phyloP scores from a whole-genome alignment of 495 filamentous ascomycete species.

The Neurospora pannonica region DNA sequence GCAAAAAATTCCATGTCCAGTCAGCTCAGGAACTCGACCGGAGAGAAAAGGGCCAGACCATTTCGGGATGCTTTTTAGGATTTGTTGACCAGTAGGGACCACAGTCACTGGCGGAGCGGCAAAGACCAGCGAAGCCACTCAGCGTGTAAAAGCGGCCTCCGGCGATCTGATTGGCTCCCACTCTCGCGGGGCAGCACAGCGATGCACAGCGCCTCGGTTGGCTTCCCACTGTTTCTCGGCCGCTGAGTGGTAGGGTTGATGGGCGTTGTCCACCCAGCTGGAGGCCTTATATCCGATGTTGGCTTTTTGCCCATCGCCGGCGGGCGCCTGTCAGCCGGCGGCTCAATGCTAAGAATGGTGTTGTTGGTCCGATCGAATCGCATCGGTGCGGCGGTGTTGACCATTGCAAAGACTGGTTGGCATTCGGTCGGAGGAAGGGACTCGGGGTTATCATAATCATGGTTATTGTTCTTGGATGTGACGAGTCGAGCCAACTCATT shows the following conservation, averaged over 20 bases:
- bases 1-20: background rate
- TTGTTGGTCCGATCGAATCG: background rate
- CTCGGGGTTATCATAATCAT: background rate
- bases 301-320: background rate
- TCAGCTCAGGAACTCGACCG: background rate
- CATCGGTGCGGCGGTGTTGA: background rate
- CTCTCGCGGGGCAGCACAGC: slow-evolving; percentile 11
- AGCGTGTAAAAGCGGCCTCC: slow-evolving; percentile 8
- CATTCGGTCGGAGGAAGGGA: background rate
- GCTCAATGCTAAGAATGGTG: background rate
- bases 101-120: background rate
- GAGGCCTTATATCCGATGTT: background rate
- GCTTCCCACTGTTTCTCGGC: background rate
- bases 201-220: background rate
- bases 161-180: slow-evolving; percentile 7
- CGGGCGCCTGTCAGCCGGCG: background rate
- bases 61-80: background rate
- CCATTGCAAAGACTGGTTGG: background rate
- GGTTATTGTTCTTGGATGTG: background rate
- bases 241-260: background rate
- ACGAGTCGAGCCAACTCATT: background rate
- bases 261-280: background rate
- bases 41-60: background rate
- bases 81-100: background rate
- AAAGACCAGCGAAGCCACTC: slow-evolving; percentile 5